Evolutionary conservation across 176 grass and related monocot species (phyloP), one percentile per base, ranked within the genome.

Genomic region (Oryza meridionalis): DNA sequence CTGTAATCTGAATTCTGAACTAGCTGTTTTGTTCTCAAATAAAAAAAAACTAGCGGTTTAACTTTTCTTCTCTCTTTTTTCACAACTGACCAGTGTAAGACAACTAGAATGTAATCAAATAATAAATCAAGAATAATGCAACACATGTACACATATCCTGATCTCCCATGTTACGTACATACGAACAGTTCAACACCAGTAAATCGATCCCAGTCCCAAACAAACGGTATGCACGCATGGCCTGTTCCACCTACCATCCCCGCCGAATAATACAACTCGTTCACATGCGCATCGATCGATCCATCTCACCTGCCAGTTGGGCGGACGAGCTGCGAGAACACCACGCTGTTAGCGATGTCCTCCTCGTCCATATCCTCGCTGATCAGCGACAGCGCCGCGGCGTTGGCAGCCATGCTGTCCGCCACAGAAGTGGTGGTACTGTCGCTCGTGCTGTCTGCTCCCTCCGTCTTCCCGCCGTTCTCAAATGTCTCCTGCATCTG

Each of bases 351-450:
- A 32, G 87, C 87, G 10, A 85, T 89, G 50, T 85, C 87, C 71
- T 89, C 82, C 77, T 89, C 87, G 77, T 89, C 87, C 77, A 85
- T 89, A 29, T 89, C 87, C 77, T 89, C 82, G 65, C 71, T 81
- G 77, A 85, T 89, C 1, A 81, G 42, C 58, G 46, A 43, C 0
- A 89, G 82, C 65, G 77, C 77, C 0, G 82, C 87, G 0, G 70
- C 82, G 0, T 83, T 84, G 62, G 87, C 82, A 7, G 82, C 87
- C 50, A 84, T 49, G 70, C 82, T 89, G 40, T 85, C 82, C 3
- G 77, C 71, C 72, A 24, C 9, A 9, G 87, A 80, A 0, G 73
- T 2, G 11, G 11, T 64, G 12, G 49, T 64, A 29, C 49, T 65
- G n/a, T 22, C 9, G 19, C 44, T 6, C 5, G 17, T 11, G 16